Conservation (phyloP, 805 yeast genomes). For the Pichia kluyveri region DNA sequence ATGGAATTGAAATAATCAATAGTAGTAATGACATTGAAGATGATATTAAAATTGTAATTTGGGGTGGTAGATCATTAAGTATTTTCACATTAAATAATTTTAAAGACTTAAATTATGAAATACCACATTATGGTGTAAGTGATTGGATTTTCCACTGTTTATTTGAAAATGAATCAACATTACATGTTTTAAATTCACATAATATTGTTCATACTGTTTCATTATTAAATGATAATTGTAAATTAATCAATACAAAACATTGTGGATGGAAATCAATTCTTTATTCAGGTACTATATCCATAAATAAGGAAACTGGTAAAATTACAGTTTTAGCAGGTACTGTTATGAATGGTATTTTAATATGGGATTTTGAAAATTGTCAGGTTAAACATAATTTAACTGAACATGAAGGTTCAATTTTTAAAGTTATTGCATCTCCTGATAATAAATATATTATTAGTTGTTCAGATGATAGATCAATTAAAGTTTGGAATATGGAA, state of each 20-base stretch:
- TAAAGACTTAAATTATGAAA: constrained; percentile 9
- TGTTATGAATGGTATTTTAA: constrained; percentile 76
- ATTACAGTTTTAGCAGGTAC: constrained; percentile 81
- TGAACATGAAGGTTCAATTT: constrained; percentile 88
- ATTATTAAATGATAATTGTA: constrained; percentile 10
- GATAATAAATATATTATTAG: constrained; percentile 52
- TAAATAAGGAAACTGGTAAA: constrained; percentile 25
- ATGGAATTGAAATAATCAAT: constrained; percentile 45
- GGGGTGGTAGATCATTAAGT: constrained; percentile 69
- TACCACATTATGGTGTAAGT: constrained; percentile 42
- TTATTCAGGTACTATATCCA: constrained; percentile 74
- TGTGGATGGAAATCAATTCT: constrained; percentile 72
- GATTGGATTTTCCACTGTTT: constrained; percentile 76
- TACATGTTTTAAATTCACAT: constrained; percentile 69
- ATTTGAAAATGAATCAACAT: constrained; percentile 31
- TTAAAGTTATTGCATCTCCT: constrained; percentile 59
- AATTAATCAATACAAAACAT: constrained; percentile 27
- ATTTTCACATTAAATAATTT: constrained; percentile 29
- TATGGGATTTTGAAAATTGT: constrained; percentile 54
- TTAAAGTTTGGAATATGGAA: constrained; percentile 60
- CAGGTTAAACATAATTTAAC: constrained; percentile 44
- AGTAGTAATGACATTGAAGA: constrained; percentile 20
- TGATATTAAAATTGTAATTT: constrained; percentile 29
- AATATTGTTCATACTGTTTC: constrained; percentile 44
- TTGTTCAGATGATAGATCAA: constrained; percentile 92